Conservation (phyloP, 2,329 filamentous ascomycete genomes). For the Fusarium longipes region DNA sequence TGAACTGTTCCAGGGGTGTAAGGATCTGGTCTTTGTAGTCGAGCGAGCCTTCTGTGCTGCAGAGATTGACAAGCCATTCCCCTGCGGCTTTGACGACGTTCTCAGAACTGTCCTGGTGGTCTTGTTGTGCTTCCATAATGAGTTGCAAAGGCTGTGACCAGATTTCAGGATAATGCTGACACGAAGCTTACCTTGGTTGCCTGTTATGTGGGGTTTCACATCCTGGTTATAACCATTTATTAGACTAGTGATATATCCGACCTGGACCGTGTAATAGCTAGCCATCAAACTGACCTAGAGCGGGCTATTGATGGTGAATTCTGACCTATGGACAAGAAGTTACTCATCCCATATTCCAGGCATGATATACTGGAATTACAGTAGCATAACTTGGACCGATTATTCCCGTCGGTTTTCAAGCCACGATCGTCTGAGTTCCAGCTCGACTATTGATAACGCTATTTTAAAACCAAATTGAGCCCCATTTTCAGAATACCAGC, state of each 20-base stretch:
- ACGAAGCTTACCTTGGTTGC: background rate
- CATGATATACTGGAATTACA: too few relatives aligned
- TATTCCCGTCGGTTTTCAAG: background rate
- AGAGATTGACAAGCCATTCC: conserved; percentile 18
- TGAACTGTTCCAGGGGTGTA: conserved; percentile 7
- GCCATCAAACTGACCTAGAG: too few relatives aligned
- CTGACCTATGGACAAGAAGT: too few relatives aligned
- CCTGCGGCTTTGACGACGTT: background rate
- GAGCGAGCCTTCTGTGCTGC: background rate
- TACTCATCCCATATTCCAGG: too few relatives aligned
- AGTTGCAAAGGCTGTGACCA: background rate
- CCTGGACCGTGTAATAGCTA: too few relatives aligned
- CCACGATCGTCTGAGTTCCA: background rate
- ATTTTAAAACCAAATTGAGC: background rate
- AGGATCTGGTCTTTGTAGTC: background rate
- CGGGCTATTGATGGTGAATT: too few relatives aligned
- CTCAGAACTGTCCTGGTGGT: background rate
- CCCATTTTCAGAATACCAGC: background rate
- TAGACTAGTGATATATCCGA: background rate
- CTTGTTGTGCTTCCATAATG: background rate
- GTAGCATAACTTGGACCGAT: background rate
- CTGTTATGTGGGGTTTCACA: background rate
- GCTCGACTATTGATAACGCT: background rate
- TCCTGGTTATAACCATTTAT: conserved; percentile 1
- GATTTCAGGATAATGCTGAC: background rate